Conservation (phyloP, 495 filamentous ascomycete species). For the Aspergillus affinis region DNA sequence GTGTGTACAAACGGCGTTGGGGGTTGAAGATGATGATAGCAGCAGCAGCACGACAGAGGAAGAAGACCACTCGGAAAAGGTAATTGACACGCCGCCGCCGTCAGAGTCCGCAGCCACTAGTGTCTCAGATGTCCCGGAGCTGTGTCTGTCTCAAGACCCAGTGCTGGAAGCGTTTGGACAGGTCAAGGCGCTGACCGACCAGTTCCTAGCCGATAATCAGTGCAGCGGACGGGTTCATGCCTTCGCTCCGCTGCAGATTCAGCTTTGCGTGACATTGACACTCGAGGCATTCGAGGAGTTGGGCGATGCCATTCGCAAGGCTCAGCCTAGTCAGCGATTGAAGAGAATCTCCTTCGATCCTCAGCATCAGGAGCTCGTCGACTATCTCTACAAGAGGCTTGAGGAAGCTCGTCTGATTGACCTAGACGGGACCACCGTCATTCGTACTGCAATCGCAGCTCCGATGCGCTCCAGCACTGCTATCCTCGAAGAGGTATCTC, state of each 20-base stretch:
- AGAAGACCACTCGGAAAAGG: neutral
- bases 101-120: conserved; percentile 12
- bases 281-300: conserved; percentile 48
- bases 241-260: conserved; percentile 27
- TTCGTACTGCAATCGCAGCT: conserved; percentile 36
- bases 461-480: conserved; percentile 34
- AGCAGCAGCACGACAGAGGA: neutral
- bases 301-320: conserved; percentile 33
- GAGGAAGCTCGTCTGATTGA: conserved; percentile 44
- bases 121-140: conserved; percentile 6
- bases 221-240: conserved; percentile 32
- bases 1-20: conserved; percentile 12
- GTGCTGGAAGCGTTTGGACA: conserved; percentile 28
- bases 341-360: conserved; percentile 29
- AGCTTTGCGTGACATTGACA: conserved; percentile 38
- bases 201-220: conserved; percentile 36
- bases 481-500: conserved; percentile 38
- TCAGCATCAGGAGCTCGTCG: conserved; percentile 33
- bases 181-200: conserved; percentile 36
- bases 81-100: neutral
- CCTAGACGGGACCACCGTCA: conserved; percentile 28
- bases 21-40: neutral
- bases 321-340: conserved; percentile 34
- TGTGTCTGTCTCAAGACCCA: conserved; percentile 5
- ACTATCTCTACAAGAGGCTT: conserved; percentile 43